Base-by-base conservation (phyloP, 768 basidiomycete genomes). In the Suillus occidentalis region DNA sequence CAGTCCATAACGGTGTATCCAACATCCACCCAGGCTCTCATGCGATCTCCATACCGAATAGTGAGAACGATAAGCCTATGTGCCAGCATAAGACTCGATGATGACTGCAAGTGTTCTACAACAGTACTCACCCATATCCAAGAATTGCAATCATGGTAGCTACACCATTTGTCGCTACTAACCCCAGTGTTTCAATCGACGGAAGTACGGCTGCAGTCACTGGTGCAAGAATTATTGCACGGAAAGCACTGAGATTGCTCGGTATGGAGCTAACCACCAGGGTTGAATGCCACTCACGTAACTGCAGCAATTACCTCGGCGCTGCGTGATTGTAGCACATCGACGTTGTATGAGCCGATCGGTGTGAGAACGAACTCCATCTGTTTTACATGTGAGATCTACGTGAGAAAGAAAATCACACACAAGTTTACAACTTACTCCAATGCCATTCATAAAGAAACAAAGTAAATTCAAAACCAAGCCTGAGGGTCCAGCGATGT, bases 401-500 rank as follows among this genome's bases (percentile, higher is more conserved):
- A 2, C 59, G 5, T 1, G n/a, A 22, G 36, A 39, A 45, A 10
- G 31, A 16, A 60, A 31, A 3, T 20, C 6, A 59, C 22, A n/a
- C 20, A 22, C 50, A 39, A 25, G 25, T 18, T 52, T n/a, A 10
- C 31, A 18, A 77, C 78, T 42, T 69, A 88, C 88, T 28, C 87
- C 87, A n/a, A 88, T 59, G 9, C 87, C 84, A 64, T 87, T 88
- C 49, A 84, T 58, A 68, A 89, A 89, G 9, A 89, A 68, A 65
- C 81, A 85, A 1, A 83, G 36, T 9, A 88, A 73, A 67, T 82
- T 84, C 13, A 86, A 67, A 1, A 74, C 72, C n/a, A 89, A 73
- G 1, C 87, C 88, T 1, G 74, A 53, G 0, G 67, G 76, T 1
- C 85, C 84, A 12, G 76, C 73, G 5, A 88, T 78, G 70, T 79